Conservation (phyloP, 345 rosid species). For the Orychophragmus violaceus region DNA sequence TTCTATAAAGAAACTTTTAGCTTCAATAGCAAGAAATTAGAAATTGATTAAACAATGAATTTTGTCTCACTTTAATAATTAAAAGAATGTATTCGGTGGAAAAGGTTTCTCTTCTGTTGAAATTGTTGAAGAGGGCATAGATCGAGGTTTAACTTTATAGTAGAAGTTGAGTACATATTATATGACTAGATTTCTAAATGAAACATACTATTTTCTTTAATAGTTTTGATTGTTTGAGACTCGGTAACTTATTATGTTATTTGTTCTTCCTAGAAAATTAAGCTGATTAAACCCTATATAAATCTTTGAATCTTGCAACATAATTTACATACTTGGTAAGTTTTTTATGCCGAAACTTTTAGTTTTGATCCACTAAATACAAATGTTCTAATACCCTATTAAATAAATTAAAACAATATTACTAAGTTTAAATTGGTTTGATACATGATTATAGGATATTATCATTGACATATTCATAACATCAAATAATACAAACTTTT, state of each 20-base stretch:
- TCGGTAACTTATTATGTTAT: not conserved
- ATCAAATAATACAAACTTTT: no score
- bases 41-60: not conserved
- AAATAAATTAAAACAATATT: no score
- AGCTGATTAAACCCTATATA: no score
- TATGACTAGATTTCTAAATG: not conserved
- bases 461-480: no score
- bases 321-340: no score
- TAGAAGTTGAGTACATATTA: not conserved
- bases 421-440: no score
- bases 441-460: no score
- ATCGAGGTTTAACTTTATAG: not conserved
- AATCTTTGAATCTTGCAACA: no score
- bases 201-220: not conserved
- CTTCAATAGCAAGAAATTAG: not conserved
- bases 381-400: no score
- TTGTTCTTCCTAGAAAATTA: no score
- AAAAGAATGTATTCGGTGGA: slow-evolving; percentile 20
- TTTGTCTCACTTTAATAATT: not conserved
- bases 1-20: slow-evolving; percentile 18
- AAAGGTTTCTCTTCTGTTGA: not conserved
- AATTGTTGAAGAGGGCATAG: not conserved
- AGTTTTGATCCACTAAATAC: no score
- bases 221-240: not conserved
- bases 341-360: no score